A percentile compares a stretch with the other conserved stretches of the same genome.
These are phyloP conservation scores for Populus simonii DNA, from an alignment of 345 rosid species.

Conservation along the genomic window DNA sequence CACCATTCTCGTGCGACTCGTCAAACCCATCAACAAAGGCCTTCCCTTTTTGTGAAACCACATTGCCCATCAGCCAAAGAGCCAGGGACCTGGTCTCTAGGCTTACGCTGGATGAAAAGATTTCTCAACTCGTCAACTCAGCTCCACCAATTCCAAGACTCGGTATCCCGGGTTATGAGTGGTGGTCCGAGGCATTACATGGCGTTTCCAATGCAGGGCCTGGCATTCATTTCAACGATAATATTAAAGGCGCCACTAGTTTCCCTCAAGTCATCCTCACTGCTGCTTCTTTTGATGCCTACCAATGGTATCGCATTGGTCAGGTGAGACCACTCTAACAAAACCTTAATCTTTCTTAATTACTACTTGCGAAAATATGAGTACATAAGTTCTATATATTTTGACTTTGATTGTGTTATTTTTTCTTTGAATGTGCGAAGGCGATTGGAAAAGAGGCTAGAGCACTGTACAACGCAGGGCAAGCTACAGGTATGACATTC, in stretches of 20 bases:
- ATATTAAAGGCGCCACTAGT: conserved; percentile 67
- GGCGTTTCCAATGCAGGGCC: conserved; percentile 71
- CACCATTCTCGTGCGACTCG: conserved; percentile 22
- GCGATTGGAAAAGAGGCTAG: conserved; percentile 30
- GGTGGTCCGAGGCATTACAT: conserved; percentile 97
- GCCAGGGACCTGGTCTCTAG: conserved; percentile 67
- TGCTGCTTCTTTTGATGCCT: conserved; percentile 71
- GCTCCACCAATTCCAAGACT: conserved; percentile 69
- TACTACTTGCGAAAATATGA: background rate
- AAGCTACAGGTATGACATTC: conserved; percentile 29
- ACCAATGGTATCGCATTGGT: conserved; percentile 84
- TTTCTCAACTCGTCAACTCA: conserved; percentile 69
- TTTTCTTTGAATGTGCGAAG: background rate
- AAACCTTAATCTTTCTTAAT: background rate
- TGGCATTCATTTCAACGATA: conserved; percentile 56
- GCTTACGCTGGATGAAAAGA: conserved; percentile 73
- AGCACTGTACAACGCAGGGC: conserved; percentile 32
- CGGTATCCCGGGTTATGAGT: conserved; percentile 71
- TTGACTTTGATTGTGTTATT: background rate
- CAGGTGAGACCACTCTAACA: conserved; percentile 33
- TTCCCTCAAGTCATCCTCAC: conserved; percentile 85
- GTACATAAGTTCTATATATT: background rate
- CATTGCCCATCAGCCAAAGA: conserved; percentile 51
- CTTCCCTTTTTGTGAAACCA: conserved; percentile 48
- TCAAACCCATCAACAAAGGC: conserved; percentile 18